A percentile compares a stretch with the other conserved stretches of the same genome.
phyloP scores from a whole-genome alignment of 306 rosid genomes.

The Rubus parviflorus region DNA sequence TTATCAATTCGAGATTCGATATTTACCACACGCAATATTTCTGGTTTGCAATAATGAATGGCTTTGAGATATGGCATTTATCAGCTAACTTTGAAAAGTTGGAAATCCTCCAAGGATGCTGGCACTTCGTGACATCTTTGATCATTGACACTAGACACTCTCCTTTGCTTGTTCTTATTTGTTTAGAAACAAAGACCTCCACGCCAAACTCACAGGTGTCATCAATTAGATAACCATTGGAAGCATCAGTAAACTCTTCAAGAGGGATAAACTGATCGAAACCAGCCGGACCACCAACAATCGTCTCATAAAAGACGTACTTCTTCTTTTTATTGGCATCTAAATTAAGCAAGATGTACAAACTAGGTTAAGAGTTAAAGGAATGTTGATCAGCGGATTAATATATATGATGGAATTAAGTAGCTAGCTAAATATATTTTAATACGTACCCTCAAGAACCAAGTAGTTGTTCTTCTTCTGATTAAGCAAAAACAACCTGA shows the following conservation, averaged over 20 bases:
- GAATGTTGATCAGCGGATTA: neutral
- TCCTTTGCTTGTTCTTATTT: neutral
- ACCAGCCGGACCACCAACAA: neutral
- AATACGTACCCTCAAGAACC: neutral
- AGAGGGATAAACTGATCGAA: neutral
- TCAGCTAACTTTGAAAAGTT: neutral
- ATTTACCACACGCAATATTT: neutral
- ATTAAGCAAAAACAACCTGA: neutral
- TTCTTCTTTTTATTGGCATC: neutral
- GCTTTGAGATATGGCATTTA: neutral
- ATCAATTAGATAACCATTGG: neutral
- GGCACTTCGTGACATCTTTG: neutral
- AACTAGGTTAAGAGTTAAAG: neutral
- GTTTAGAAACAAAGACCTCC: neutral
- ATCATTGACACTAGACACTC: neutral
- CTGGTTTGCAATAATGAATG: neutral
- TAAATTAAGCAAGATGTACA: neutral
- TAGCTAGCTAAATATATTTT: too few species aligned
- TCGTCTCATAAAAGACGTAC: neutral
- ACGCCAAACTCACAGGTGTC: constrained; percentile 1
- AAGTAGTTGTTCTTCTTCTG: neutral
- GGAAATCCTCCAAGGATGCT: neutral
- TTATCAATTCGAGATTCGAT: neutral
- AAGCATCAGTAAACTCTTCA: neutral
- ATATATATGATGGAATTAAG: too few species aligned